Evolutionary conservation across 148 eudicot species (phyloP).

Genomic region (Vaccinium corymbosum): DNA sequence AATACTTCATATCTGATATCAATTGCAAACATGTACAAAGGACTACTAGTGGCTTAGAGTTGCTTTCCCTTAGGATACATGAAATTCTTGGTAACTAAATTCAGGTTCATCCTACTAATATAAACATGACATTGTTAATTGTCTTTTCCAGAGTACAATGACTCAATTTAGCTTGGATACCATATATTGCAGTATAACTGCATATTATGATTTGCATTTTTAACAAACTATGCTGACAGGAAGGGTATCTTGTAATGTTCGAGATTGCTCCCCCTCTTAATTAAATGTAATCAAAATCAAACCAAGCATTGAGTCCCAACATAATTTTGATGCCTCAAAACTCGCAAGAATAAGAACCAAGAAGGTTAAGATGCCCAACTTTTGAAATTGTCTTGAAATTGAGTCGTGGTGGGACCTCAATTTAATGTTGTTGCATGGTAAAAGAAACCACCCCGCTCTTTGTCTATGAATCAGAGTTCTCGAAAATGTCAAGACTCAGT

Average conservation of each 20-base stretch:
- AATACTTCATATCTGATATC: background rate
- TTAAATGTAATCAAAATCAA: background rate
- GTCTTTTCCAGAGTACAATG: background rate
- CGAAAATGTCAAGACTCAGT: background rate
- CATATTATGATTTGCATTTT: background rate
- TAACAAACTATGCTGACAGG: background rate
- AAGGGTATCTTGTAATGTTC: background rate
- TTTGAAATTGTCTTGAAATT: background rate
- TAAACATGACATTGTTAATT: background rate
- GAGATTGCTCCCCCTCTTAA: background rate
- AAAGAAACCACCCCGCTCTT: background rate
- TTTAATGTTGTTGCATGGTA: background rate
- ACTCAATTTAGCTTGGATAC: conserved; percentile 6
- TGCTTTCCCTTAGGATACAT: background rate
- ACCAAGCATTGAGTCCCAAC: background rate
- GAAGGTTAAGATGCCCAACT: background rate
- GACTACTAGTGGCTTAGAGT: background rate
- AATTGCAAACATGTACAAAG: background rate
- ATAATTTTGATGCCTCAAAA: background rate
- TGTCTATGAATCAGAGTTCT: background rate
- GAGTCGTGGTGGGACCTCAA: background rate
- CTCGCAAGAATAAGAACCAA: background rate
- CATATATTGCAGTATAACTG: conserved; percentile 1
- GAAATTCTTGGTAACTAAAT: background rate
- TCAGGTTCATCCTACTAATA: background rate